Evolutionary conservation across 495 filamentous ascomycete genomes (phyloP), one percentile per base, ranked within the genome.

Genomic region (Physcia stellaris): DNA sequence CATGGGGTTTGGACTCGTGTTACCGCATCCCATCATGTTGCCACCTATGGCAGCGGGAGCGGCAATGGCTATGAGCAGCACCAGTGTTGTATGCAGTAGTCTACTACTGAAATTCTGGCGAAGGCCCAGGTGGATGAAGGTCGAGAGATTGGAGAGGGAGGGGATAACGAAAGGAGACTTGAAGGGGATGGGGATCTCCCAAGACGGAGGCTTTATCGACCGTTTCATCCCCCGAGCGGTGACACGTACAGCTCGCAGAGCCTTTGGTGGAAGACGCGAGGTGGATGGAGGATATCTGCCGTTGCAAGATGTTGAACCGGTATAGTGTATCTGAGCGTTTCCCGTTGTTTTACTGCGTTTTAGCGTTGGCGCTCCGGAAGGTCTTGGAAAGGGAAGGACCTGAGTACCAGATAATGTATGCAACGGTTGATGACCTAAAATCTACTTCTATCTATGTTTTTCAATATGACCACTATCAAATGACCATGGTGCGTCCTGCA

Each of bases 11-110:
- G 50, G 50, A n/a, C 40, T 72, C 6, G 86, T 95, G 66, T 66
- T 99, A 19, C 90, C 90, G 0, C 90, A 88, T 4, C 87, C 88
- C 3, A 73, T 76, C 46, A 80, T 83, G 61, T 59, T 99, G 43
- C 90, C 90, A 40, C 90, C 90, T 9, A 87, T 95, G 82, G 85
- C 84, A 22, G 92, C 90, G 6, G 88, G 86, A 12, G 83, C 78
- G 2, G 92, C 92, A 15, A 99, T 99, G 90, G 92, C 88, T 4
- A 70, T 68, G 28, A 86, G 80, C 27, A 88, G 82, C 44, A 81
- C 96, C 22, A 88, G 80, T 37, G 90, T 99, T 6, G 88, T 96
- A 1, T 67, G 74, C 6, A 88, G 81, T 50, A 83, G 77, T 52
- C 58, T 96, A 32, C 64, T 87, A 24, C 61, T 99, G 34, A 94